Percentiles rank a stretch among this genome's conserved stretches.
phyloP scores from a whole-genome alignment of 2,329 filamentous ascomycete genomes.

The Botrytis squamosa region DNA sequence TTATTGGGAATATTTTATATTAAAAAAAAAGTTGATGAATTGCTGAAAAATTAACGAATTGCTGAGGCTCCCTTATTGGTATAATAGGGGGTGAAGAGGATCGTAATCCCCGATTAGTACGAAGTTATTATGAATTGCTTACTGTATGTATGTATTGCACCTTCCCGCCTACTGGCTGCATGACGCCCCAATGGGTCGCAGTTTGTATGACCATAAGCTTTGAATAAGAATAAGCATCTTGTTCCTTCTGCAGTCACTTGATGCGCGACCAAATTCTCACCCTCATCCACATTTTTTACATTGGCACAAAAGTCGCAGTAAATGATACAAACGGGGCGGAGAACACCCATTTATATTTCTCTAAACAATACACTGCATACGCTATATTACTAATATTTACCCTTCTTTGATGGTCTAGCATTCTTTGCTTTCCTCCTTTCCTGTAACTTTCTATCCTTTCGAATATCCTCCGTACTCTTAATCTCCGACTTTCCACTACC shows the following conservation, averaged over 20 bases:
- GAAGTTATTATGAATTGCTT: background rate
- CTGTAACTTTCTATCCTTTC: conserved; percentile 74
- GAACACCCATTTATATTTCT: conserved; percentile 22
- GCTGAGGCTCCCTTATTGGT: too few species aligned
- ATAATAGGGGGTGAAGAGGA: too few species aligned
- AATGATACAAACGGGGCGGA: background rate
- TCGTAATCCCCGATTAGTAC: too few species aligned
- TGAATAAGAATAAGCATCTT: background rate
- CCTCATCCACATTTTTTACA: background rate
- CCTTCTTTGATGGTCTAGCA: conserved; percentile 70
- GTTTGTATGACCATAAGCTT: background rate
- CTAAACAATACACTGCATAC: conserved; percentile 16
- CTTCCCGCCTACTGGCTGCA: background rate
- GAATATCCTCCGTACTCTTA: conserved; percentile 78
- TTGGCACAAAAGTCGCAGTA: background rate
- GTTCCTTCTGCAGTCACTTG: background rate
- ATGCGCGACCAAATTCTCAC: background rate
- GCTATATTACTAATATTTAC: conserved; percentile 21
- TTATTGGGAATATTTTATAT: too few species aligned
- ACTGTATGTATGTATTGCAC: background rate
- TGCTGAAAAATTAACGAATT: too few species aligned
- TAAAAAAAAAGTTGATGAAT: too few species aligned
- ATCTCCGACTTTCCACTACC: conserved; percentile 74
- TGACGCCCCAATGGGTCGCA: background rate
- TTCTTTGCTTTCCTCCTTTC: conserved; percentile 84